phyloP scores from a whole-genome alignment of 2,329 filamentous ascomycete genomes.

The Fonsecaea monophora region DNA sequence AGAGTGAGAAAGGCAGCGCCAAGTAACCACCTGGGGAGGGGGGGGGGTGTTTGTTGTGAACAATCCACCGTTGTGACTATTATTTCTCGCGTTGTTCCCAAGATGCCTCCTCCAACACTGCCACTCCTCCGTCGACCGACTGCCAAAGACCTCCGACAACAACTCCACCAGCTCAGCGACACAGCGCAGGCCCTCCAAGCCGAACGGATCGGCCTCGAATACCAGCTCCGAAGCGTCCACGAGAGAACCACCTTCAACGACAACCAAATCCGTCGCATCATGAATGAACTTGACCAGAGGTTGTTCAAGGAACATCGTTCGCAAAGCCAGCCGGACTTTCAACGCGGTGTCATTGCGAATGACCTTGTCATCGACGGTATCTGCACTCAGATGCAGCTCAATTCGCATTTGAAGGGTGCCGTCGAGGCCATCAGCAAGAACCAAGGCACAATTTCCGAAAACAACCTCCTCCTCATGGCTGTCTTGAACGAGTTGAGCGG shows the following conservation, averaged over 20 bases:
- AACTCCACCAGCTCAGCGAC: slow-evolving; percentile 11
- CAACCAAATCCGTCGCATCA: slow-evolving; percentile 22
- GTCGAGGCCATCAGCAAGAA: slow-evolving; percentile 24
- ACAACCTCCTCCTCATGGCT: slow-evolving; percentile 17
- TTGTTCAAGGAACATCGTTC: slow-evolving; percentile 17
- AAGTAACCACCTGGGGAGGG: too few species aligned
- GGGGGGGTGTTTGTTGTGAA: too few species aligned
- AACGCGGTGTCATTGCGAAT: slow-evolving; percentile 13
- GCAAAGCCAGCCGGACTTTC: slow-evolving; percentile 22
- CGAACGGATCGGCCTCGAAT: slow-evolving; percentile 8
- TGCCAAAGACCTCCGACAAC: slow-evolving; percentile 20
- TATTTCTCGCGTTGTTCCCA: background rate
- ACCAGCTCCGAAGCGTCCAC: slow-evolving; percentile 5
- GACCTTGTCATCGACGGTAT: slow-evolving; percentile 27
- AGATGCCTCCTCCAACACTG: slow-evolving; percentile 4
- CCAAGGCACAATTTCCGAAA: slow-evolving; percentile 15
- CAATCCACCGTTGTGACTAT: background rate
- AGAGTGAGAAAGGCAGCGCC: too few species aligned
- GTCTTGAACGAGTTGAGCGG: slow-evolving; percentile 32
- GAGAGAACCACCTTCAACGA: slow-evolving; percentile 24
- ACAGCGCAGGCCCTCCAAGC: slow-evolving; percentile 2
- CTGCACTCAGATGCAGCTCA: slow-evolving; percentile 23
- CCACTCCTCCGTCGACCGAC: background rate
- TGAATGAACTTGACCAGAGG: slow-evolving; percentile 18
- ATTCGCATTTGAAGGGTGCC: slow-evolving; percentile 22